Base-by-base conservation (phyloP, 129 eudicot genomes). In the Artemisia tridentata region DNA sequence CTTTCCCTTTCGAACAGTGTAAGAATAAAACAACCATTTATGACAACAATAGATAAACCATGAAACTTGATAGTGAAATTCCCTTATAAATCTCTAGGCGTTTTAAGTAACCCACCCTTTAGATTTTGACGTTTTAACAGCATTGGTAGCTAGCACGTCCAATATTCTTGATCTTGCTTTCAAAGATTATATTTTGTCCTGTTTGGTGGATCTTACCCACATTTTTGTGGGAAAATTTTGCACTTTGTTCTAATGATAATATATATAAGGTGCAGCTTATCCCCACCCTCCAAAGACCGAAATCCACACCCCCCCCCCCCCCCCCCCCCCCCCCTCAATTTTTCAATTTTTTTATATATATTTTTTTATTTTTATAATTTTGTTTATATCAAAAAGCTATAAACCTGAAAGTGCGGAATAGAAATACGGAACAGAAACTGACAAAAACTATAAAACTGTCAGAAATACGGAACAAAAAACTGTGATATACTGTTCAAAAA, bases 51-150 rank as follows among this genome's bases (percentile, higher is more conserved):
- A 63, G 68, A 63, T 63, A 34, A 63, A 63, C 68, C 68, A 63
- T 63, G 68, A 63, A 34, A 38, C 21, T 38, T 63, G 68, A 63
- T 38, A 21, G 68, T 63, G 68, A 63, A 63, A 63, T 63, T 38
- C 18, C 27, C 18, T 63, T 11, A 38, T 38, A 16, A 63, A 38
- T 16, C 17, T 16, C 50, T 15, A 63, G 68, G 68, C 15, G 1
- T 63, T 63, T 63, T 41, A 69, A 69, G 74, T 43, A 48, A 52
- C 75, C 8, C 60, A 60, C 68, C 77, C 25, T 73, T 31, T 18
- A 73, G 77, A 73, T 73, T 73, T 73, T 31, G 77, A 73, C 77
- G 77, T 73, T 73, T 73, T 73, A 73, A 64, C 77, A 62, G 25
- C 77, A 49, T 17, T 38, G 50, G 17, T 63, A 61, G 73, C 61